Evolutionary conservation across 2,329 filamentous ascomycete genomes (phyloP), one percentile per base, ranked within the genome.

Genomic region (Ilyonectria sp.): DNA sequence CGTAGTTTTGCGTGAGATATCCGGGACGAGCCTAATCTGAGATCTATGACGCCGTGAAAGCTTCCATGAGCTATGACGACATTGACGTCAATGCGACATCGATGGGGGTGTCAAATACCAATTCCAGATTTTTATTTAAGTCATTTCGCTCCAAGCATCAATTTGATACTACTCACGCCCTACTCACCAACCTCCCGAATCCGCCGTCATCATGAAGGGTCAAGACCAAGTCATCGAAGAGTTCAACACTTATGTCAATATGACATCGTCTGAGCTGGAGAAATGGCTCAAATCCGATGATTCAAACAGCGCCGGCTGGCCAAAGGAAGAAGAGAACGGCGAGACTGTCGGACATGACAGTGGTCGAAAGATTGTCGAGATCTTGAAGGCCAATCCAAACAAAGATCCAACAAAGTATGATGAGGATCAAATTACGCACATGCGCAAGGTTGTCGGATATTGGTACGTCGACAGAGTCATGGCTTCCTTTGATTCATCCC

Each of bases 161-260:
- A 2, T 6, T 4, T 49, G 19, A 23, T 23, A 46, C 19, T 23
- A 23, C 19, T 6, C 44, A 46, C 4, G 2, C 23, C 6, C 4
- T 46, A 46, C 13, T 21, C 19, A 2, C 15, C 23, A 29, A 26
- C 13, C n/a, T 46, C 46, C 2, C 23, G 29, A 17, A 7, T 4
- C 21, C 4, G 29, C 35, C 7, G 4, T 26, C 26, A 26, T 26
- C 26, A 77, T 77, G 75, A 77, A 77, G 63, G 65, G 43, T 66
- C 69, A 71, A 31, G 72, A 77, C 2, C 75, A 79, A 35, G 77
- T 80, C 44, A 76, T 80, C 69, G 85, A 86, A 56, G 89, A 92
- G 75, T 92, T 91, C 83, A 91, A 92, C 68, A 84, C 88, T 44
- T 79, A 91, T 53, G 89, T 92, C 77, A 92, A 92, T 78, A 92